Base-by-base conservation (phyloP, 768 basidiomycete genomes). In the Pholiota conissans region DNA sequence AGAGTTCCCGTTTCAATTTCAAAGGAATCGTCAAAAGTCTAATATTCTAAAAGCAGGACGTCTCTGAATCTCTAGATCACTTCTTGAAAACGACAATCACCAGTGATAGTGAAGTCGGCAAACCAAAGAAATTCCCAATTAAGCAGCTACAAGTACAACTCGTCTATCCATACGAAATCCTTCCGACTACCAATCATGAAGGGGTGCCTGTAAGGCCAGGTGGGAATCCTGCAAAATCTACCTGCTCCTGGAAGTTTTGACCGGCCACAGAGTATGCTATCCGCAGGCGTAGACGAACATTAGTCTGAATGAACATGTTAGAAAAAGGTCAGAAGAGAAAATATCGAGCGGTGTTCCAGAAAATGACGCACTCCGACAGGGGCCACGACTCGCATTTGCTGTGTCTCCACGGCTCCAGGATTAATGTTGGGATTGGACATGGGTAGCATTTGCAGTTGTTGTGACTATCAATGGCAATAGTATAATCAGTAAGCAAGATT, bases 381-480 rank as follows among this genome's bases (percentile, higher is more conserved):
- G 10, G 94, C 93, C 27, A 91, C 79, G 35, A 99, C 86, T 9
- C 94, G 84, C 91, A 99, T 90, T 69, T 96, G 93, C 69, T 98
- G 97, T 9, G 95, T 96, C 71, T 98, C 96, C 14, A 84, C 82
- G 8, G 85, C 75, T 1, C 94, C 93, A 0, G 92, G 87, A 30
- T 73, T 75, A 40, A 99, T 80, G 52, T 84, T 88, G 10, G 88
- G 79, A 71, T 88, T 94, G 5, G 94, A 94, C 90, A 98, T 98
- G 5, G 96, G 93, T 56, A 94, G 79, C 96, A 99, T 99, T 71
- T 98, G 95, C 55, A 99, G 72, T 70, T 97, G 95, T 74, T 97
- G 95, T 0, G 95, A 91, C 93, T 98, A 67, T 2, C 56, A 46
- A 56, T 29, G 48, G 35, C 16, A 27, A 34, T 27, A 13, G 35